A percentile compares a stretch with the other conserved stretches of the same genome.
Conservation (phyloP, 164 flowering plant species). For the Warburgia ugandensis region DNA sequence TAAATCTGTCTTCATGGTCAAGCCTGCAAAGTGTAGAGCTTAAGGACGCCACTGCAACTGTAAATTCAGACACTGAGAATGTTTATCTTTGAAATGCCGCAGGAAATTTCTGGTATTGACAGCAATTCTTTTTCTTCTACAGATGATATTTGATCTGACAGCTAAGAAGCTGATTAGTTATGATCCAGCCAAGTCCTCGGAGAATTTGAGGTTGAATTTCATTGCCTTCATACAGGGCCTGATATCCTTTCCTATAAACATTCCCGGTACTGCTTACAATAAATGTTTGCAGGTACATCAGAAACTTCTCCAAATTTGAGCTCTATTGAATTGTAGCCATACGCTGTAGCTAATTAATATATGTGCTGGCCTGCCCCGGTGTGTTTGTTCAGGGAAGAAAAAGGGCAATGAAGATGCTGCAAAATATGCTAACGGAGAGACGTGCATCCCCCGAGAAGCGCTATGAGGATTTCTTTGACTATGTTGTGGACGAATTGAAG, state of each 20-base stretch:
- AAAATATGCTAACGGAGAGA: slow-evolving; percentile 58
- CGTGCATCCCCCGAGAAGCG: slow-evolving; percentile 33
- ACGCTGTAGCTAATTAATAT: background rate
- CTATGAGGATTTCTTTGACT: slow-evolving; percentile 58
- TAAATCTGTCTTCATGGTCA: slow-evolving; percentile 16
- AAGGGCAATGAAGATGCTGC: slow-evolving; percentile 74
- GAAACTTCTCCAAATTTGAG: background rate
- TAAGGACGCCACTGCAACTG: slow-evolving; percentile 26
- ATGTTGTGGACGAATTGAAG: slow-evolving; percentile 24
- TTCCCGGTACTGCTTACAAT: slow-evolving; percentile 35
- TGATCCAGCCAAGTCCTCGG: slow-evolving; percentile 18
- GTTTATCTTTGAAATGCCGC: background rate
- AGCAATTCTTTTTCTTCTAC: slow-evolving; percentile 3
- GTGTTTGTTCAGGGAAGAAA: slow-evolving; percentile 56
- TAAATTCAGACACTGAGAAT: slow-evolving; percentile 2
- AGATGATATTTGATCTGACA: slow-evolving; percentile 32
- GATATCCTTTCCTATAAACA: slow-evolving; percentile 32
- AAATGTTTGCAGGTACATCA: slow-evolving; percentile 28
- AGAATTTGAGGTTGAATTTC: slow-evolving; percentile 23
- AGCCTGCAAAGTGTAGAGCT: slow-evolving; percentile 18
- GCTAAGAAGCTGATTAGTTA: slow-evolving; percentile 32
- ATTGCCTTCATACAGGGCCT: slow-evolving; percentile 27
- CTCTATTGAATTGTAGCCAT: background rate
- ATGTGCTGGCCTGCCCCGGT: too few species aligned
- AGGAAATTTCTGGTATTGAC: background rate